Evolutionary conservation across 2,329 filamentous ascomycete species (phyloP), one percentile per base, ranked within the genome.

Genomic region (Aspergillus transmontanensis): DNA sequence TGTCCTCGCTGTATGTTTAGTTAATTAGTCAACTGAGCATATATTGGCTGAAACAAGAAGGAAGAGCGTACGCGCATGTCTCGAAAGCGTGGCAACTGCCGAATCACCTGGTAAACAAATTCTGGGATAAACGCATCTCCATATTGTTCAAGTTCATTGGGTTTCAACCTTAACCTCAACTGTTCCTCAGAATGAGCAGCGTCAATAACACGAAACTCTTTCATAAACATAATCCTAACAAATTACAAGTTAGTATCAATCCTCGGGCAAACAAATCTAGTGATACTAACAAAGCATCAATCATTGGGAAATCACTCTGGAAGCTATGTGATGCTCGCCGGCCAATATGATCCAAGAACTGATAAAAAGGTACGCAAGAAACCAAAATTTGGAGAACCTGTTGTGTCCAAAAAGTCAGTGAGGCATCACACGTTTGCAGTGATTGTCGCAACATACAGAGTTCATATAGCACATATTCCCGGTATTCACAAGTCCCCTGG

Each of bases 391-490:
- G 95, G 68, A 99, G 86, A 77, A 98, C 90, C 93, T 97, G 68
- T 34, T 43, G 19, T 32, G 28, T 23, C 21, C 16, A 5, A 9
- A 48, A 46, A 9, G 9, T 43, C 34, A 69, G 85, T 73, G 85
- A 79, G 63, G 69, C 60, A 26, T 36, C n/a, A 34, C 23, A 58
- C 45, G 56, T 19, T 45, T 43, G 16, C n/a, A 7, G 21, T 30
- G 6, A 39, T 39, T 21, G 19, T 23, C 10, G 34, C 28, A 50
- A 82, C 92, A 81, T 85, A 97, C 94, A 67, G 95, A 97, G 83
- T 98, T 99, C 95, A 99, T 98, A 81, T 99, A 99, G 80, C 95
- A 99, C 92, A 98, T 96, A 76, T 99, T 98, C 57, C 95, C 95
- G 46, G 94, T 96, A 80, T 99, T 99, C 69, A 97, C 91, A 73